Base-by-base conservation (phyloP, 1,284 basidiomycete genomes). In the Athelia sp. region DNA sequence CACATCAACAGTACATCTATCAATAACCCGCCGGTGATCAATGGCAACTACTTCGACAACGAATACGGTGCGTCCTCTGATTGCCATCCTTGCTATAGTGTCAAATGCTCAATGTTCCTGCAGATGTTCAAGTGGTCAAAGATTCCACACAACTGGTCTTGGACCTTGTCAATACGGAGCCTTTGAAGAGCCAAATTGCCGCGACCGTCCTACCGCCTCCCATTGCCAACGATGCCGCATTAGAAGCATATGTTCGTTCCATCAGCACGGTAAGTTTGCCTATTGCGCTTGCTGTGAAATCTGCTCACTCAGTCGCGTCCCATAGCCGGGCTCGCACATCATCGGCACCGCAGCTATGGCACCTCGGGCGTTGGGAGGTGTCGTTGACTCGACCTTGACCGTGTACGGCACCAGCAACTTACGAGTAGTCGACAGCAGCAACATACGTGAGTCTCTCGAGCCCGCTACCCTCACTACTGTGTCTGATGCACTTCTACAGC, bases 11-110 rank as follows among this genome's bases (percentile, higher is more conserved):
- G 54, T n/a, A 58, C 70, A 55, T 67, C 68, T 2, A 51, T 56
- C 22, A 61, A 61, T 18, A 65, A 69, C 49, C 68, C 71, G 4
- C 26, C 26, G 3, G 52, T 62, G 36, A 58, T 73, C 21, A 65
- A 73, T 50, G 70, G 71, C 45, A 58, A 63, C 32, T 70, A 70
- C 56, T 70, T 73, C 53, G 22, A 22, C 23, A n/a, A 21, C 9
- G 36, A 40, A 17, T 40, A 40, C 36, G 36, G 36, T 40, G n/a
- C 9, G 36, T 40, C 9, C 6, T n/a, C 4, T 40, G 15, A 21
- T 17, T 9, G 15, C 15, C 6, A 40, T 6, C 4, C 6, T 6
- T 4, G 4, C 15, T 17, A 40, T 4, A n/a, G n/a, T n/a, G n/a
- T 21, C n/a, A n/a, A 40, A 17, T 21, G n/a, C n/a, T 40, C 26